These are phyloP conservation scores for Aaosphaeria pasadenensis DNA, from an alignment of 2,329 filamentous ascomycete species.

Conservation along the genomic window DNA sequence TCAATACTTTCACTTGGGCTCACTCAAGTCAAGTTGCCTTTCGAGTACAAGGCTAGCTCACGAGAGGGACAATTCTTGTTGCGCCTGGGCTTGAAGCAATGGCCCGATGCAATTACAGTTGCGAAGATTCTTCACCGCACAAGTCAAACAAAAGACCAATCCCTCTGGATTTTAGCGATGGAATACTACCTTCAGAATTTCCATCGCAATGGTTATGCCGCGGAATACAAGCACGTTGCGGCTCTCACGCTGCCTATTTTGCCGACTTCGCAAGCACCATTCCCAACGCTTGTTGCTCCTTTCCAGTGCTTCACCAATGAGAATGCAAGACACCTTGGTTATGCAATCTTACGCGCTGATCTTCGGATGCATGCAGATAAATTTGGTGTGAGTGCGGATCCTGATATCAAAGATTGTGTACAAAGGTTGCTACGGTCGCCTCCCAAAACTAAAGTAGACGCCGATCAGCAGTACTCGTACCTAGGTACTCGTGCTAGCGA, in stretches of 20 bases:
- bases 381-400: conserved; percentile 82
- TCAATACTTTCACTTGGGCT: conserved; percentile 29
- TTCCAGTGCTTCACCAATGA: conserved; percentile 80
- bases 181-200: conserved; percentile 81
- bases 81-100: conserved; percentile 68
- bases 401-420: conserved; percentile 73
- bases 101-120: conserved; percentile 70
- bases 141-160: conserved; percentile 49
- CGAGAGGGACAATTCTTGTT: conserved; percentile 72
- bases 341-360: conserved; percentile 71
- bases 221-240: conserved; percentile 55
- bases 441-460: conserved; percentile 64
- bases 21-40: conserved; percentile 63
- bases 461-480: conserved; percentile 75
- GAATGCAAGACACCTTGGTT: conserved; percentile 72
- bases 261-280: conserved; percentile 65
- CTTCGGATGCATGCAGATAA: conserved; percentile 78
- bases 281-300: conserved; percentile 65
- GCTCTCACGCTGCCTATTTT: conserved; percentile 50
- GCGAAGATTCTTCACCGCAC: conserved; percentile 71
- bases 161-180: conserved; percentile 67
- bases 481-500: conserved; percentile 76
- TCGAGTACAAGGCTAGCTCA: conserved; percentile 60
- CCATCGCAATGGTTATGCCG: conserved; percentile 70
- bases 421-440: conserved; percentile 69